These are phyloP conservation scores for Aspergillus baeticus DNA, from an alignment of 495 filamentous ascomycete genomes.

Conservation along the genomic window DNA sequence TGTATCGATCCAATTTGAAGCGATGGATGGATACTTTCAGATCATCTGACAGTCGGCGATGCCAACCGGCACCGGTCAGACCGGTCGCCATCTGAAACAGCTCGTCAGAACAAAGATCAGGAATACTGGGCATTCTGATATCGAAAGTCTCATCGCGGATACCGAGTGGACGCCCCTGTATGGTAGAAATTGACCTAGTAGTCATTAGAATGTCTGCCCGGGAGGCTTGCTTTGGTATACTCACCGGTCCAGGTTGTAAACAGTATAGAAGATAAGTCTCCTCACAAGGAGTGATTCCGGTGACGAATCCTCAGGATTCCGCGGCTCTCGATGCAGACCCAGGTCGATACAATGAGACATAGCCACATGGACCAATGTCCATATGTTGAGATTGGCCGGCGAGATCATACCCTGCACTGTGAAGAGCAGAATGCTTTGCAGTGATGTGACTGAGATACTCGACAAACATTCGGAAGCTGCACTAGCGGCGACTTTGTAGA, in stretches of 20 bases:
- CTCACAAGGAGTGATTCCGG: conserved; percentile 7
- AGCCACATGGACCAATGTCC: conserved; percentile 24
- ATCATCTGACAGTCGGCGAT: background rate
- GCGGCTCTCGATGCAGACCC: conserved; percentile 24
- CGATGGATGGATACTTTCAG: conserved; percentile 17
- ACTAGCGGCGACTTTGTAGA: conserved; percentile 22
- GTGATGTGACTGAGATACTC: conserved; percentile 16
- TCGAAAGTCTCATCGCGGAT: conserved; percentile 29
- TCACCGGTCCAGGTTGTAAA: conserved; percentile 25
- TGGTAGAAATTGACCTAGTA: conserved; percentile 22
- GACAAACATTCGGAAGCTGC: conserved; percentile 22
- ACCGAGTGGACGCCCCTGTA: conserved; percentile 29
- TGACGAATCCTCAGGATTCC: conserved; percentile 5
- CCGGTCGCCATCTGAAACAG: background rate
- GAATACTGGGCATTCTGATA: conserved; percentile 12
- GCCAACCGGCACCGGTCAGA: background rate
- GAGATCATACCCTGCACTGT: conserved; percentile 20
- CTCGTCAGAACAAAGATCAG: conserved; percentile 5
- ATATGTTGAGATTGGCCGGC: conserved; percentile 23
- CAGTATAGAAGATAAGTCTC: conserved; percentile 23
- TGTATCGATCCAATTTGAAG: conserved; percentile 20
- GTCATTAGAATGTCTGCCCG: too few species aligned
- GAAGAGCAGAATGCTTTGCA: conserved; percentile 22
- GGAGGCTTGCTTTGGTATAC: background rate
- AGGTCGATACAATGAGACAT: conserved; percentile 29